phyloP scores from a whole-genome alignment of 768 basidiomycete species.

The Russula olivacea region DNA sequence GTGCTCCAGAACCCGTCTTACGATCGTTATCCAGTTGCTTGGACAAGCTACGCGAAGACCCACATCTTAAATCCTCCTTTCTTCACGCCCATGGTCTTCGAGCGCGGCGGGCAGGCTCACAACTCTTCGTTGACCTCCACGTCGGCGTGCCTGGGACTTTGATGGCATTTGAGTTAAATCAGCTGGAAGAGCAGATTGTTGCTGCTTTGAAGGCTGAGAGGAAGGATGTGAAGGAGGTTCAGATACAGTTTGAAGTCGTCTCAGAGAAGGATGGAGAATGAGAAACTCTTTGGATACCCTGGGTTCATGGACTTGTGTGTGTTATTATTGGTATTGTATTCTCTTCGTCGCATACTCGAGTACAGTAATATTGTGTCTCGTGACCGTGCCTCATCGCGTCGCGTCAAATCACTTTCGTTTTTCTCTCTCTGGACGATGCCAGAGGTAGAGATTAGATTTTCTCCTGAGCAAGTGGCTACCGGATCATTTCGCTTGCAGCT shows the following conservation, averaged over 20 bases:
- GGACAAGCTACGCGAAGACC: slow-evolving; percentile 11
- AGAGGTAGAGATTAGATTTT: slow-evolving; percentile 49
- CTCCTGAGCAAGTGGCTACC: slow-evolving; percentile 41
- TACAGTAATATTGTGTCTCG: slow-evolving; percentile 1
- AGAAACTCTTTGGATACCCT: not conserved
- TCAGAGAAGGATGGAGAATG: not conserved
- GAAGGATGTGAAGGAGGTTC: slow-evolving; percentile 67
- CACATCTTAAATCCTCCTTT: not conserved
- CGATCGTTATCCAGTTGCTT: slow-evolving; percentile 50
- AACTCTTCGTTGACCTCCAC: slow-evolving; percentile 77
- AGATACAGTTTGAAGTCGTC: slow-evolving; percentile 11
- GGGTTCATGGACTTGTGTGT: not conserved
- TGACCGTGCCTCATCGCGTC: slow-evolving; percentile 3
- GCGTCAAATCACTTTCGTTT: not conserved
- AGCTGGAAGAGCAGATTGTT: slow-evolving; percentile 58
- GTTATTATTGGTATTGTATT: not conserved
- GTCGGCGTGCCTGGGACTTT: slow-evolving; percentile 58
- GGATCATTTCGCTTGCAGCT: slow-evolving; percentile 65
- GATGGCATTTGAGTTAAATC: slow-evolving; percentile 52
- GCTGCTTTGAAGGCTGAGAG: slow-evolving; percentile 47
- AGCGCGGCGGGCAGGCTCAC: slow-evolving; percentile 72
- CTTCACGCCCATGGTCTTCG: slow-evolving; percentile 53
- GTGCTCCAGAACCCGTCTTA: slow-evolving; percentile 51
- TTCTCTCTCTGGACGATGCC: slow-evolving; percentile 32
- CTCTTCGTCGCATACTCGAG: not conserved